Percentiles rank a stretch among this genome's conserved stretches.
phyloP scores from a whole-genome alignment of 2,329 filamentous ascomycete species.

The Mycosphaerella sp. region DNA sequence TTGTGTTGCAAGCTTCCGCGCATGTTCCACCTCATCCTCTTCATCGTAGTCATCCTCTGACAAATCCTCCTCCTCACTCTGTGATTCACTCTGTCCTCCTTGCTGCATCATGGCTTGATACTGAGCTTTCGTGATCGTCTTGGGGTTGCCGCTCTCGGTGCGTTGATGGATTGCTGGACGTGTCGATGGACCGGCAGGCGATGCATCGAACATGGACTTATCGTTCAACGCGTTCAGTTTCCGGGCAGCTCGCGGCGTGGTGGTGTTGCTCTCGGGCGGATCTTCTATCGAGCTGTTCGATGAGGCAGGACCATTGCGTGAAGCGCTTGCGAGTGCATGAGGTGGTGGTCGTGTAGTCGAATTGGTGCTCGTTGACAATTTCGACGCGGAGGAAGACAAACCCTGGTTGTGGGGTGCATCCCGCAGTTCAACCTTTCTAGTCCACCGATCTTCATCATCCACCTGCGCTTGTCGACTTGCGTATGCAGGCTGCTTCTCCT shows the following conservation, averaged over 20 bases:
- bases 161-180: conserved; percentile 26
- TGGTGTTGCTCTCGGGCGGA: conserved; percentile 24
- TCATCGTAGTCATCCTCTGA: conserved; percentile 58
- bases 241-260: conserved; percentile 25
- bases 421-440: conserved; percentile 22
- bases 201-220: conserved; percentile 29
- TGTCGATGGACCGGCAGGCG: conserved; percentile 32
- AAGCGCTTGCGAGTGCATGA: conserved; percentile 8
- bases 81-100: conserved; percentile 42
- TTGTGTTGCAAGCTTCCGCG: conserved; percentile 66
- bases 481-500: conserved; percentile 20
- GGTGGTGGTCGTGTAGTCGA: conserved; percentile 1
- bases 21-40: conserved; percentile 73
- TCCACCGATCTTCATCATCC: conserved; percentile 28
- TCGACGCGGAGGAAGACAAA: conserved; percentile 6
- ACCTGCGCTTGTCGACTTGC: conserved; percentile 25
- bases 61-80: conserved; percentile 42
- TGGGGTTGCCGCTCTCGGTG: conserved; percentile 36
- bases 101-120: conserved; percentile 73
- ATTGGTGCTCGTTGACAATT: conserved; percentile 11
- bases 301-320: conserved; percentile 21
- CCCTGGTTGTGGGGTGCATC: conserved; percentile 16
- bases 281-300: conserved; percentile 24
- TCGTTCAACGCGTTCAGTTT: conserved; percentile 11
- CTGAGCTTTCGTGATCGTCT: conserved; percentile 84